phyloP scores from a whole-genome alignment of 306 rosid species.

The Sicyos baderoa region DNA sequence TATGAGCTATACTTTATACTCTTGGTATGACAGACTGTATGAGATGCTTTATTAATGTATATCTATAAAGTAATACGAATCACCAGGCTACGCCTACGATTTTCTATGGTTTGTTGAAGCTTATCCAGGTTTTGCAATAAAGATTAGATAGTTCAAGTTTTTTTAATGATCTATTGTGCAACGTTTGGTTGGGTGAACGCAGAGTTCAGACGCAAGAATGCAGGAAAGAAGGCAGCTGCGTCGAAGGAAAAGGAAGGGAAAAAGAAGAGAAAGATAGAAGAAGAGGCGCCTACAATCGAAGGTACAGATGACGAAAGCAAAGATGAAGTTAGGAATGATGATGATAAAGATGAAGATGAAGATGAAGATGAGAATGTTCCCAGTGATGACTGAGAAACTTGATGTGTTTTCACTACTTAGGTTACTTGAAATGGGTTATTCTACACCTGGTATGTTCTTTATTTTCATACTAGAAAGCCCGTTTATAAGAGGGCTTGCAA shows the following conservation, averaged over 20 bases:
- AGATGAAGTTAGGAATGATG: conserved; percentile 10
- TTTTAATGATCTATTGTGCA: background rate
- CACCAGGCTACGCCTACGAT: background rate
- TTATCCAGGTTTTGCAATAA: background rate
- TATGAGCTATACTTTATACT: background rate
- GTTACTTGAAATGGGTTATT: background rate
- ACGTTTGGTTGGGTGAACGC: conserved; percentile 20
- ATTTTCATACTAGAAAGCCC: background rate
- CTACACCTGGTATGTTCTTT: background rate
- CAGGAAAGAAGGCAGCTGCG: conserved; percentile 51
- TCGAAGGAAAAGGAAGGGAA: conserved; percentile 43
- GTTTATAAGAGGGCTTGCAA: background rate
- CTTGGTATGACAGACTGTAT: background rate
- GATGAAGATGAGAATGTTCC: background rate
- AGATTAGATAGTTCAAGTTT: background rate
- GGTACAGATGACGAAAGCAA: conserved; percentile 28
- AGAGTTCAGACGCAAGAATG: conserved; percentile 73
- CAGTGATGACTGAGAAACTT: background rate
- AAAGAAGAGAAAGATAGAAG: conserved; percentile 54
- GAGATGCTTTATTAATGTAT: background rate
- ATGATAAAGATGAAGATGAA: conserved; percentile 6
- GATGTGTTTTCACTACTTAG: background rate
- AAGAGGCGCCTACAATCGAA: conserved; percentile 30
- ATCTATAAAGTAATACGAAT: background rate
- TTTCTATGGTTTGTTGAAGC: background rate